phyloP scores from a whole-genome alignment of 768 basidiomycete genomes.

The Rhodocollybia butyracea region DNA sequence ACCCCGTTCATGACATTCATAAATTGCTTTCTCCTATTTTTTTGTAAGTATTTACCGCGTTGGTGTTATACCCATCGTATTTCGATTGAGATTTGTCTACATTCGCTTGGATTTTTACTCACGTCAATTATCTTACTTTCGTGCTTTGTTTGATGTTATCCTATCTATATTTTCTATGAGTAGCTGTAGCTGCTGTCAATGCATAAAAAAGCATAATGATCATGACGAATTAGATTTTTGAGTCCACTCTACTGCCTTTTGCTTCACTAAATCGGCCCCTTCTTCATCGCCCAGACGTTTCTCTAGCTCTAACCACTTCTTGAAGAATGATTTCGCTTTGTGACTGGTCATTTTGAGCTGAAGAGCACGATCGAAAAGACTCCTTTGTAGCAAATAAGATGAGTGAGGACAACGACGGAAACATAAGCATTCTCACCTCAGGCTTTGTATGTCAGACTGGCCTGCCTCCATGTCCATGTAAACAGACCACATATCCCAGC shows the following conservation, averaged over 20 bases:
- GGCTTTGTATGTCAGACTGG: constrained; percentile 72
- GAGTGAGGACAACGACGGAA: constrained; percentile 1
- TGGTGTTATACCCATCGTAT: constrained; percentile 45
- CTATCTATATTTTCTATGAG: constrained; percentile 27
- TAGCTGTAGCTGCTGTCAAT: constrained; percentile 24
- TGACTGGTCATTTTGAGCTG: constrained; percentile 87
- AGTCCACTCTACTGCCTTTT: constrained; percentile 91
- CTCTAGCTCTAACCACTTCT: constrained; percentile 94
- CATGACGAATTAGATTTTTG: constrained; percentile 51
- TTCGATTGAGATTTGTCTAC: constrained; percentile 29
- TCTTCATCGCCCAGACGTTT: constrained; percentile 83
- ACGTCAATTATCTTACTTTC: constrained; percentile 28
- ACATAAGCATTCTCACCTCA: constrained; percentile 48
- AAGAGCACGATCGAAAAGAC: constrained; percentile 83
- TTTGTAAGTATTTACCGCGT: constrained; percentile 15
- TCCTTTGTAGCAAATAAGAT: constrained; percentile 39
- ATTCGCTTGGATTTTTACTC: constrained; percentile 55
- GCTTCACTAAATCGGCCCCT: constrained; percentile 77
- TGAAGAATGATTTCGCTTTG: constrained; percentile 96
- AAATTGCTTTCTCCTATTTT: constrained; percentile 30
- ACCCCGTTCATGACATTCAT: constrained; percentile 43
- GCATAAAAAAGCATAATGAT: constrained; percentile 26
- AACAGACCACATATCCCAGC: constrained; percentile 93
- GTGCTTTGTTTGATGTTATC: constrained; percentile 25
- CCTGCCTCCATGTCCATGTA: constrained; percentile 96